Base-by-base conservation (phyloP, 1,284 basidiomycete genomes). In the Malassezia dermatis region DNA sequence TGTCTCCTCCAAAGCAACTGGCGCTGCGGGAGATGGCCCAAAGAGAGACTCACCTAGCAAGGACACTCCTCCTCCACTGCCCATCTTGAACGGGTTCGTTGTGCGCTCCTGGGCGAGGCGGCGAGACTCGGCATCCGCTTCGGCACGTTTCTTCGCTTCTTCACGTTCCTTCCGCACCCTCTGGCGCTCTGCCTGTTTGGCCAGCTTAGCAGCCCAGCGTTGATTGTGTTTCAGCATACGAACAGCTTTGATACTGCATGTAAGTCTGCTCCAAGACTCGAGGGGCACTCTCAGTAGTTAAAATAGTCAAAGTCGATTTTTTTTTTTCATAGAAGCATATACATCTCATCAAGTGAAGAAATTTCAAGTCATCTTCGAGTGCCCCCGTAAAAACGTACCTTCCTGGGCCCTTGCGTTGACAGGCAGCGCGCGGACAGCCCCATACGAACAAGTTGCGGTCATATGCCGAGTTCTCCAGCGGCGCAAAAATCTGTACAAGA, bases 271-370 rank as follows among this genome's bases (percentile, higher is more conserved):
- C 27, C 24, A 1, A 51, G 23, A 49, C 26, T 13, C 8, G 11
- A 44, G 41, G 24, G 34, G 24, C 49, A 34, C 17, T 23, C 8
- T 53, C 51, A 60, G 52, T 31, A 19, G 37, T 19, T 43, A 51
- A 55, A 34, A 53, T 70, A 66, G 71, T 73, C 69, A 73, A 73
- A 71, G 64, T 60, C 60, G 51, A 23, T 53, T 59, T 60, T 41
- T 59, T 60, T 41, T 57, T 73, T 73, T 71, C 71, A 67, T 61
- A 52, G 19, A 28, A 37, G 17, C 24, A 48, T 54, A 51, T 58
- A 51, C 51, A 56, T 53, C 56, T 49, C 55, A 45, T 73, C 71
- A 73, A 73, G 69, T 73, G 71, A 73, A 73, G 71, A 73, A 72
- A 73, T 71, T 67, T 56, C 26, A 47, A 46, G 53, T 71, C 71